Conservation (phyloP, 495 filamentous ascomycete species). For the Aspergillus diversus region DNA sequence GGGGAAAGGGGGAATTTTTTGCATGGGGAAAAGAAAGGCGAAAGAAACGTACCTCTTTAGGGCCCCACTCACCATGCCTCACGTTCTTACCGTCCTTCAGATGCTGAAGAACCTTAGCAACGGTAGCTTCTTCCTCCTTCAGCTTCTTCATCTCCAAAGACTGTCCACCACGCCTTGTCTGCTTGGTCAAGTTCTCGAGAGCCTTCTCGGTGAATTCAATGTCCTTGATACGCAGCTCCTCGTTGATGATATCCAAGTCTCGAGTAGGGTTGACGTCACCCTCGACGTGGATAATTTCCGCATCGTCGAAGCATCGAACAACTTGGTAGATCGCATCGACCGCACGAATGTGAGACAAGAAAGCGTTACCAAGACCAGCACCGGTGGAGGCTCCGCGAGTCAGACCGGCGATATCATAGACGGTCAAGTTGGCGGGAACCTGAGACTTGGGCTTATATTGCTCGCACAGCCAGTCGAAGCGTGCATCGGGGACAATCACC, state of each 20-base stretch:
- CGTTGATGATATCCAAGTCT: constrained; percentile 94
- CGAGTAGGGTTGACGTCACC: constrained; percentile 94
- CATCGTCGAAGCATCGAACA: constrained; percentile 98
- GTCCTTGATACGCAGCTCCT: constrained; percentile 97
- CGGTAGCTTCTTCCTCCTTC: constrained; percentile 90
- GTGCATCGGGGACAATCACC: constrained; percentile 95
- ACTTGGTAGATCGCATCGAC: constrained; percentile 99
- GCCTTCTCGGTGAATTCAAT: constrained; percentile 98
- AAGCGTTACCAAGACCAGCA: constrained; percentile 96
- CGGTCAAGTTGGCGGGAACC: constrained; percentile 95
- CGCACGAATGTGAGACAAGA: constrained; percentile 97
- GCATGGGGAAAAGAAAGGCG: constrained; percentile 19
- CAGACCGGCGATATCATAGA: constrained; percentile 98
- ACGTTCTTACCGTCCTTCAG: constrained; percentile 90
- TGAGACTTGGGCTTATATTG: constrained; percentile 97
- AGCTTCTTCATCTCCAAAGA: constrained; percentile 98
- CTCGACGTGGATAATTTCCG: constrained; percentile 99
- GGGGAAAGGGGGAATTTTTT: constrained; percentile 11
- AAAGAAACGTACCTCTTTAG: constrained; percentile 84
- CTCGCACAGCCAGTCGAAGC: constrained; percentile 92
- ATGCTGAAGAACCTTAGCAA: constrained; percentile 81
- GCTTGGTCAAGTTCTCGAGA: constrained; percentile 85
- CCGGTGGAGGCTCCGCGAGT: constrained; percentile 96
- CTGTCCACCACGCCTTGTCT: constrained; percentile 91
- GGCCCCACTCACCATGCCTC: constrained; percentile 82